phyloP scores from a whole-genome alignment of 176 grass and related monocot species.

The Carex scoparia region DNA sequence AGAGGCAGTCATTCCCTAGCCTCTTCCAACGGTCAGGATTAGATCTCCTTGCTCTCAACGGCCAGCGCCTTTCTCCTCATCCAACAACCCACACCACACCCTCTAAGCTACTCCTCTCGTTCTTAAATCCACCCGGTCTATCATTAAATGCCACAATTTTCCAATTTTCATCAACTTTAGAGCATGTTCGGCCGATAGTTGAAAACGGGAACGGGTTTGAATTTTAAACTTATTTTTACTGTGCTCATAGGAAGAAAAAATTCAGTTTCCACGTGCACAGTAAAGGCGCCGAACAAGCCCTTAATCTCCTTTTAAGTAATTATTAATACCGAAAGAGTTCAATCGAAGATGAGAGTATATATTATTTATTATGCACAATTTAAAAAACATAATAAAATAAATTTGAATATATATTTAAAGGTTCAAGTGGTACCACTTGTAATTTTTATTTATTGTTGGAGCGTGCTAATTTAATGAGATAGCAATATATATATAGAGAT shows the following conservation, averaged over 20 bases:
- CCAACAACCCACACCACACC: slow-evolving; percentile 38
- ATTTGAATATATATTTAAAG: background rate
- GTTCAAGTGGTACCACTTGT: background rate
- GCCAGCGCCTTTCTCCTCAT: slow-evolving; percentile 20
- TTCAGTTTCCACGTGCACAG: too few species aligned
- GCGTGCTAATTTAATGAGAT: background rate
- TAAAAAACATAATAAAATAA: background rate
- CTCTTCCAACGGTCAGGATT: slow-evolving; percentile 46
- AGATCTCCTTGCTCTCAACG: slow-evolving; percentile 24
- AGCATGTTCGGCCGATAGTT: too few species aligned
- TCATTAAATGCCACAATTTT: background rate
- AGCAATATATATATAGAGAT: background rate
- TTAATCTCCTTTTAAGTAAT: too few species aligned
- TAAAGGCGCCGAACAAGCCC: too few species aligned
- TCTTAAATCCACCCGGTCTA: background rate
- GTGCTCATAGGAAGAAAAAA: too few species aligned
- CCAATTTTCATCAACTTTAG: too few species aligned
- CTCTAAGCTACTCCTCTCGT: background rate
- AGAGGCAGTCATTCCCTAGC: slow-evolving; percentile 55
- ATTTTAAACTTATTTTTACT: too few species aligned
- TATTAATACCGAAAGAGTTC: too few species aligned
- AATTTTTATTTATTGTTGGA: background rate
- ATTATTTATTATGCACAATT: background rate
- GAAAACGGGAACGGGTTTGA: too few species aligned
- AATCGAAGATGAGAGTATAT: background rate